Conservation (phyloP, 2,329 filamentous ascomycete species). For the Aspergillus latus region DNA sequence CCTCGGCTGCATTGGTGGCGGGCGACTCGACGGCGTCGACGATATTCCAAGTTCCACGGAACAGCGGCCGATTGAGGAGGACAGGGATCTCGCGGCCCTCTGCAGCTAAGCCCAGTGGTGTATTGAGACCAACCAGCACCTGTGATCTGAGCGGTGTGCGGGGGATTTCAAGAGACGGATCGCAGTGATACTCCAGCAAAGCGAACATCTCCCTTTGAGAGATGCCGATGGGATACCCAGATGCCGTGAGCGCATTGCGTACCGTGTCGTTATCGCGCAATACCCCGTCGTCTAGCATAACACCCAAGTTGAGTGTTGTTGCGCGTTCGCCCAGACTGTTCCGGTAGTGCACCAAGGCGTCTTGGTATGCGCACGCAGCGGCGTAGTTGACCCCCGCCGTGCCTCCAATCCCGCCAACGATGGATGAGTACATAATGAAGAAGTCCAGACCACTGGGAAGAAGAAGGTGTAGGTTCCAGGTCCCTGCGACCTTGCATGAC, state of each 20-base stretch:
- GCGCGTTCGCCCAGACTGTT: background rate
- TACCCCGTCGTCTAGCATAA: slow-evolving; percentile 15
- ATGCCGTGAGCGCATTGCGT: background rate
- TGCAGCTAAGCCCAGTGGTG: background rate
- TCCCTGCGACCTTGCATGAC: slow-evolving; percentile 34
- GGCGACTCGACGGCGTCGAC: background rate
- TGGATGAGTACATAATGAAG: slow-evolving; percentile 44
- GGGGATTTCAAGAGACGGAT: background rate
- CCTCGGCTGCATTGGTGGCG: background rate
- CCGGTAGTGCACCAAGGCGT: slow-evolving; percentile 5
- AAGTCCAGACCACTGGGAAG: slow-evolving; percentile 40
- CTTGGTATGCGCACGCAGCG: slow-evolving; percentile 4
- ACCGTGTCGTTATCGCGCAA: slow-evolving; percentile 16
- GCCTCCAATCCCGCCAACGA: slow-evolving; percentile 26
- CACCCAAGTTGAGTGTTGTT: slow-evolving; percentile 5
- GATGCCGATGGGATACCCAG: slow-evolving; percentile 23
- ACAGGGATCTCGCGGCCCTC: background rate
- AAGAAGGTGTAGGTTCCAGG: slow-evolving; percentile 32
- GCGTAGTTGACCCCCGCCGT: slow-evolving; percentile 3
- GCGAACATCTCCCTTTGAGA: slow-evolving; percentile 26
- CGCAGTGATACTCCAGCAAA: slow-evolving; percentile 18
- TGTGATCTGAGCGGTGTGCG: background rate
- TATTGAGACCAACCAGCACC: slow-evolving; percentile 16
- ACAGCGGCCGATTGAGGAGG: background rate
- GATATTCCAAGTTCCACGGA: background rate